Evolutionary conservation across 441 rosid species (phyloP).

Genomic region (Pelargonium exstipulatum): DNA sequence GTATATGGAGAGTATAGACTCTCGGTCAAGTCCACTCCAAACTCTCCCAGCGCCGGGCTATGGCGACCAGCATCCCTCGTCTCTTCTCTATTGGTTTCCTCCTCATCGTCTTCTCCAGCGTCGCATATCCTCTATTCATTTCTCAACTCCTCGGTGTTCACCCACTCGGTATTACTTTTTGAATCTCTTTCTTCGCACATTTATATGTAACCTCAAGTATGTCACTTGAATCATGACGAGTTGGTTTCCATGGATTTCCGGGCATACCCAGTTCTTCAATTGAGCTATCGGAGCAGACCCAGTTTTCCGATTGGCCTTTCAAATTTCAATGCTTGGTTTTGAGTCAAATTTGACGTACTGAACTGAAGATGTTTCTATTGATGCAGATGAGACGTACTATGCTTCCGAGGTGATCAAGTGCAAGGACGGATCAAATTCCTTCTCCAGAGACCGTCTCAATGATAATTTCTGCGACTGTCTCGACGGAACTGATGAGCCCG

Average conservation of each 20-base stretch:
- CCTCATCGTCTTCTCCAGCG: constrained; percentile 16
- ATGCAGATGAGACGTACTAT: constrained; percentile 62
- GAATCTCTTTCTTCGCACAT: constrained; percentile 7
- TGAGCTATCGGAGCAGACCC: background rate
- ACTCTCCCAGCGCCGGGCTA: background rate
- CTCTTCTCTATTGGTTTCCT: background rate
- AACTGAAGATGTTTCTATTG: background rate
- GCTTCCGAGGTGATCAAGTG: constrained; percentile 58
- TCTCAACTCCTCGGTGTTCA: constrained; percentile 51
- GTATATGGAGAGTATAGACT: background rate
- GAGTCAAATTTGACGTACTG: background rate
- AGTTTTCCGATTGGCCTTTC: background rate
- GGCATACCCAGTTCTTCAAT: background rate
- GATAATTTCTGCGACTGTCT: constrained; percentile 86
- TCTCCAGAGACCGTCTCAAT: constrained; percentile 66
- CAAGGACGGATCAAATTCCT: constrained; percentile 75
- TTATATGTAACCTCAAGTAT: background rate
- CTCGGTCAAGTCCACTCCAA: background rate
- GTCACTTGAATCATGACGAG: constrained; percentile 5
- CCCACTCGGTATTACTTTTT: constrained; percentile 46
- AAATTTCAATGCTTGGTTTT: background rate
- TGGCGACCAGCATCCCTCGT: background rate
- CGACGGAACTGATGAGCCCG: constrained; percentile 95
- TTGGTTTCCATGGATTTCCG: background rate
- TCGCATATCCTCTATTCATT: constrained; percentile 21